Evolutionary conservation across 495 filamentous ascomycete genomes (phyloP).

Genomic region (Xylaria longipes): DNA sequence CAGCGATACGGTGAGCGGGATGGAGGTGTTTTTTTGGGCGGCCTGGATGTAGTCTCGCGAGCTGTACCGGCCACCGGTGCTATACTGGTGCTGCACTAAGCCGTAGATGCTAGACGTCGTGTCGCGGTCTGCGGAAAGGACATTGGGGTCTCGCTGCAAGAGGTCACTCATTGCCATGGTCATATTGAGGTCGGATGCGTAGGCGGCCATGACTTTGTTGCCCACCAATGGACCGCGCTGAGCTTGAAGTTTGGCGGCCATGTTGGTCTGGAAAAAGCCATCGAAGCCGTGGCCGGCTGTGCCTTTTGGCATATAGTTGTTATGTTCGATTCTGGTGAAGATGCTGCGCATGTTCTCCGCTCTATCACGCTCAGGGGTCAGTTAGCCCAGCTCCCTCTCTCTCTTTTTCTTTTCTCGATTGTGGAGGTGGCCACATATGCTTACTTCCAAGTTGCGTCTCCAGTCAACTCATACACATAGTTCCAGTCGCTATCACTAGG

Average conservation of each 20-base stretch:
- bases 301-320: constrained; percentile 41
- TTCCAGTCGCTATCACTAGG: constrained; percentile 47
- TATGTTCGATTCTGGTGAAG: constrained; percentile 44
- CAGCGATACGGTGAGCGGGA: constrained; percentile 44
- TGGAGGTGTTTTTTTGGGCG: constrained; percentile 29
- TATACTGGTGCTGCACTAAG: constrained; percentile 40
- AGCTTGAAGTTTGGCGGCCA: constrained; percentile 40
- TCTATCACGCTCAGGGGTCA: constrained; percentile 22
- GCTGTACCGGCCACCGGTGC: constrained; percentile 45
- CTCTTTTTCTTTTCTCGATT: too few relatives aligned
- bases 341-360: constrained; percentile 46
- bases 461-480: constrained; percentile 42
- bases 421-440: not conserved
- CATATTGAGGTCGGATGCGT: constrained; percentile 35
- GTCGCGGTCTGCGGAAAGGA: constrained; percentile 38
- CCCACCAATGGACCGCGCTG: constrained; percentile 33
- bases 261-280: constrained; percentile 46
- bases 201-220: constrained; percentile 43
- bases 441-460: constrained; percentile 44
- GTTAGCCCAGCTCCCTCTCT: not conserved
- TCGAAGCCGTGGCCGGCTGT: constrained; percentile 41
- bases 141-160: constrained; percentile 45
- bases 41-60: constrained; percentile 46
- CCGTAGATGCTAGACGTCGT: constrained; percentile 45
- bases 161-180: constrained; percentile 36